These are phyloP conservation scores for Cladophialophora carrionii DNA, from an alignment of 2,329 filamentous ascomycete species.

Conservation along the genomic window DNA sequence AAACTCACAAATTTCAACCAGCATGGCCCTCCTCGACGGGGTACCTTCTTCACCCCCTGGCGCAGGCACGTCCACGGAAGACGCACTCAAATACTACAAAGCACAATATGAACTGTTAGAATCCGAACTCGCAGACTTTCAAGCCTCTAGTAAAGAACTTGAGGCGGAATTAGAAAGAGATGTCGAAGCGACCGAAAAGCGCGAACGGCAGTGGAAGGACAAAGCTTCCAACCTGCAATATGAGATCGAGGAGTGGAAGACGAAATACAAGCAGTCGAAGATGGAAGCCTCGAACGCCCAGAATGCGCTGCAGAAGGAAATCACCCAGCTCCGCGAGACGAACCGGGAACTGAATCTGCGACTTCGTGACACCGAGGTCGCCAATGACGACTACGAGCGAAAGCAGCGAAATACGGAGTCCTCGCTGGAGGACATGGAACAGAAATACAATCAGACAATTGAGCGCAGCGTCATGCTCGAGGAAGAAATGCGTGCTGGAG, in stretches of 20 bases:
- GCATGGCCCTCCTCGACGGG: conserved; percentile 29
- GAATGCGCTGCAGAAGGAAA: conserved; percentile 88
- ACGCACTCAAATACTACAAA: conserved; percentile 93
- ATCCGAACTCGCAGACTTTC: conserved; percentile 88
- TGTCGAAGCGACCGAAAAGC: conserved; percentile 91
- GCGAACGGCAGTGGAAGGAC: conserved; percentile 81
- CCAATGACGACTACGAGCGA: conserved; percentile 96
- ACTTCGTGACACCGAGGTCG: conserved; percentile 92
- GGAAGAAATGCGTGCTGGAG: conserved; percentile 86
- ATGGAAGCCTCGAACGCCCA: conserved; percentile 82
- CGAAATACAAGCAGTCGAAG: conserved; percentile 96
- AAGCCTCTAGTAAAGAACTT: conserved; percentile 88
- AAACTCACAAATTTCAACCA: conserved; percentile 13
- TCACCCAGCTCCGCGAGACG: conserved; percentile 83
- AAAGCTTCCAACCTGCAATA: conserved; percentile 83
- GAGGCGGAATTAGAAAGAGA: conserved; percentile 96
- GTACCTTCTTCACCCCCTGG: conserved; percentile 46
- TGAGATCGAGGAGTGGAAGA: conserved; percentile 98
- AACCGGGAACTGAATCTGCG: conserved; percentile 80
- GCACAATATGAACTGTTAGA: conserved; percentile 91
- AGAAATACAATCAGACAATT: conserved; percentile 93
- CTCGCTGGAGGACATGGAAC: conserved; percentile 93
- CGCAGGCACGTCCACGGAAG: conserved; percentile 57
- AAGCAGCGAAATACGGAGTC: conserved; percentile 95
- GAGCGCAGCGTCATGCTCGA: conserved; percentile 92